These are phyloP conservation scores for Aureobasidium sp. DNA, from an alignment of 2,329 filamentous ascomycete genomes.

Conservation along the genomic window DNA sequence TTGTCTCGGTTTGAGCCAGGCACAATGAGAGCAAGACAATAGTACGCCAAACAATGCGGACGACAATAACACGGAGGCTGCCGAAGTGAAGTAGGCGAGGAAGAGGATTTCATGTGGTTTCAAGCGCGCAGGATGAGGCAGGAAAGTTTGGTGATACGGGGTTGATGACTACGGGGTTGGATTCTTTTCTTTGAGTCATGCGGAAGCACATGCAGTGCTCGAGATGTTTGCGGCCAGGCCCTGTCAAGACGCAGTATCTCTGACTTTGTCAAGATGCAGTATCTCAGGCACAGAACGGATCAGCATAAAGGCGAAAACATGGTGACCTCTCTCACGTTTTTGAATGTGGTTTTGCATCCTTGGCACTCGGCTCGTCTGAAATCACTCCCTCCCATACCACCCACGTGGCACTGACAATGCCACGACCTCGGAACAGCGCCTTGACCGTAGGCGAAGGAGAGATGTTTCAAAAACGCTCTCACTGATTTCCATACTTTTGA, in stretches of 20 bases:
- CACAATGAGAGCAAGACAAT: neutral
- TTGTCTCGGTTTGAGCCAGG: neutral
- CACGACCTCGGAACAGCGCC: neutral
- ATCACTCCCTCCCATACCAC: neutral
- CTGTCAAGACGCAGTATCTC: neutral
- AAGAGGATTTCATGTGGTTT: neutral
- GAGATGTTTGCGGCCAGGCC: neutral
- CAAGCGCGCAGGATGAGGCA: neutral
- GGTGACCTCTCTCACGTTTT: neutral
- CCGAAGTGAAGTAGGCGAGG: neutral
- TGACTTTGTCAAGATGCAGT: neutral
- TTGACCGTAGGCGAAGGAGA: neutral
- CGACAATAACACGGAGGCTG: neutral
- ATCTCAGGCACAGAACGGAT: neutral
- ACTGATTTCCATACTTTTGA: conserved; percentile 19
- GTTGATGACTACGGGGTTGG: neutral
- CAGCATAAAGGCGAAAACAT: neutral
- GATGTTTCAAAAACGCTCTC: neutral
- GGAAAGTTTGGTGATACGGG: neutral
- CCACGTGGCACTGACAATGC: neutral
- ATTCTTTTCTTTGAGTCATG: neutral
- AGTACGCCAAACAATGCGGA: neutral
- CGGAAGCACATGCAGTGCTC: neutral
- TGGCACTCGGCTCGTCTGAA: neutral
- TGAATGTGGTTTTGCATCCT: neutral